Conservation (phyloP, 2,329 filamentous ascomycete species). For the Huntiella moniliformis region DNA sequence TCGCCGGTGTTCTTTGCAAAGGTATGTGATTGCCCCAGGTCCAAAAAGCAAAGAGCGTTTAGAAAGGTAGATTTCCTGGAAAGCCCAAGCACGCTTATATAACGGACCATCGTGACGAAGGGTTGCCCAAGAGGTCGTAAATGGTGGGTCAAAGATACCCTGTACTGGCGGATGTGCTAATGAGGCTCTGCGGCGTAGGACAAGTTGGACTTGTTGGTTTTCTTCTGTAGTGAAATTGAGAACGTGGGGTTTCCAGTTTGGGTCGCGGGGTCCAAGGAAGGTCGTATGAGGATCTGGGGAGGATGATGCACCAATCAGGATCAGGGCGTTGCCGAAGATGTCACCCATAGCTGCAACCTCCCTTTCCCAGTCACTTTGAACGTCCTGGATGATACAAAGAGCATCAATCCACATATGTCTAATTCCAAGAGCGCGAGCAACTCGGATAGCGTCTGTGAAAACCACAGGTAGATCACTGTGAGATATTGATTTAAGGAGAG, state of each 20-base stretch:
- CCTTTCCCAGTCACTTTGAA: constrained; percentile 11
- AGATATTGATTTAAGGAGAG: constrained; percentile 7
- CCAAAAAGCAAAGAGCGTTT: constrained; percentile 4
- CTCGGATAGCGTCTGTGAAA: constrained; percentile 16
- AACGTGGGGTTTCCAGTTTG: constrained; percentile 8
- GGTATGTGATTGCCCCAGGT: constrained; percentile 13
- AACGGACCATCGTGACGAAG: constrained; percentile 12
- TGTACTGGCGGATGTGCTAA: constrained; percentile 7
- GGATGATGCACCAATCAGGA: constrained; percentile 12
- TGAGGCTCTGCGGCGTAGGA: constrained; percentile 6
- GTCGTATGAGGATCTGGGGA: constrained; percentile 6
- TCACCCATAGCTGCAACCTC: constrained; percentile 13
- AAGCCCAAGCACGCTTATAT: constrained; percentile 13
- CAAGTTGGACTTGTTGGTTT: background rate
- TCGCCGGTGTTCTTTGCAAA: constrained; percentile 15
- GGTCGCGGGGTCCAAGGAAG: constrained; percentile 7
- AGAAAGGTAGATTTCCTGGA: constrained; percentile 10
- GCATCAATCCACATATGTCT: constrained; percentile 19
- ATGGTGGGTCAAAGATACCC: constrained; percentile 11
- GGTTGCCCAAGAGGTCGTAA: constrained; percentile 10
- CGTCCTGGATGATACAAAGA: constrained; percentile 18
- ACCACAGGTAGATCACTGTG: constrained; percentile 12
- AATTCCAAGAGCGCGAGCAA: constrained; percentile 14
- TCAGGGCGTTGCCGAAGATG: constrained; percentile 12
- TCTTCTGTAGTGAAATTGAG: background rate